Percentiles rank a stretch among this genome's conserved stretches.
Evolutionary conservation across 2,329 filamentous ascomycete genomes (phyloP).

Genomic region (Achaetomium macrosporum): DNA sequence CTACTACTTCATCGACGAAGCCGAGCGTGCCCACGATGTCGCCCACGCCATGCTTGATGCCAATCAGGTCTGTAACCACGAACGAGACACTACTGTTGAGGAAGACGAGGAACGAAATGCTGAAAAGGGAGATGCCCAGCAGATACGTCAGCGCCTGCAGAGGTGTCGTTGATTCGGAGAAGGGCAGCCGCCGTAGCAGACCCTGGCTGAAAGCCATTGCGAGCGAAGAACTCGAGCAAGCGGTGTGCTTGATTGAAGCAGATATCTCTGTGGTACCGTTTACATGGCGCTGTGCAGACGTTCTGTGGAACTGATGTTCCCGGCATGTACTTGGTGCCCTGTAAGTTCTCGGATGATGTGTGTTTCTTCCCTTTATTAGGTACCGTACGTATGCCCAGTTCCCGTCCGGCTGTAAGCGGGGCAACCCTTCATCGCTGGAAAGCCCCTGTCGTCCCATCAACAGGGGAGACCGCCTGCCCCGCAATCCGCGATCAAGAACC

Average conservation of each 20-base stretch:
- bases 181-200: constrained; percentile 47
- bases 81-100: constrained; percentile 80
- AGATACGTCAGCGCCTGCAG: constrained; percentile 69
- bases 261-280: not conserved
- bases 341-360: not conserved
- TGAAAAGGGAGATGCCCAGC: constrained; percentile 76
- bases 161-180: constrained; percentile 53
- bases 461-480: constrained; percentile 6
- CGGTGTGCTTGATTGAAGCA: not conserved
- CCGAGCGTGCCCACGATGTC: constrained; percentile 79
- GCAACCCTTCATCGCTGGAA: not conserved
- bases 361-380: not conserved
- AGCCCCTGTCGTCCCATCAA: constrained; percentile 4
- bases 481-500: constrained; percentile 10
- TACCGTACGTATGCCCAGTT: constrained; percentile 1
- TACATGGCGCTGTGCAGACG: constrained; percentile 1
- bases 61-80: constrained; percentile 76
- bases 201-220: constrained; percentile 27
- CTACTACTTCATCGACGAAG: constrained; percentile 78
- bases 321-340: no score
- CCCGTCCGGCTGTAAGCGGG: constrained; percentile 9
- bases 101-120: constrained; percentile 85
- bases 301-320: not conserved
- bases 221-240: not conserved
- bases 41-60: constrained; percentile 65